These are phyloP conservation scores for Lunasporangiospora selenospora DNA, from an alignment of 192 early-diverging fungal species.

Conservation along the genomic window DNA sequence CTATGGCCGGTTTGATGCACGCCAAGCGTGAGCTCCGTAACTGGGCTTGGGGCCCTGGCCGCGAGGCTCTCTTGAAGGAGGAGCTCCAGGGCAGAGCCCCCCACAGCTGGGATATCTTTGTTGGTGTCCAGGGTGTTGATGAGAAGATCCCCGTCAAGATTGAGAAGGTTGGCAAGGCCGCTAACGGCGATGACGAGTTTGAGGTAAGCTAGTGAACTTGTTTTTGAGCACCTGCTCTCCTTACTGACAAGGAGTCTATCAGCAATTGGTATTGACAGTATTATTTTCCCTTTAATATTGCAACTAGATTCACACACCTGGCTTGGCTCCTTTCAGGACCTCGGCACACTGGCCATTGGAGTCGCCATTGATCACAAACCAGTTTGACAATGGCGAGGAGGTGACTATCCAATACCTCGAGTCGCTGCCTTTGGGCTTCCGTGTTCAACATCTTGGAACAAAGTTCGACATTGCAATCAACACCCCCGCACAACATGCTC, in stretches of 20 bases:
- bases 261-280: neutral
- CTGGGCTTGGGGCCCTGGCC: conserved; percentile 60
- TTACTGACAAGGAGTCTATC: too few relatives aligned
- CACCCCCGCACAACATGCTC: conserved; percentile 64
- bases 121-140: conserved; percentile 53
- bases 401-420: conserved; percentile 79
- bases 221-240: too few relatives aligned
- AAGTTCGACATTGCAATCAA: conserved; percentile 81
- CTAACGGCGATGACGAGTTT: conserved; percentile 53
- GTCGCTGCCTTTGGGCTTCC: conserved; percentile 75
- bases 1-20: conserved; percentile 69
- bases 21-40: conserved; percentile 70
- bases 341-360: conserved; percentile 76
- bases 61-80: conserved; percentile 48
- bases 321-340: conserved; percentile 43
- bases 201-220: conserved; percentile 33
- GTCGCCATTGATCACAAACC: conserved; percentile 68
- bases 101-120: conserved; percentile 57
- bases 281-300: conserved; percentile 8
- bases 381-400: conserved; percentile 47
- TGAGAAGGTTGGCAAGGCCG: conserved; percentile 27
- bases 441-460: conserved; percentile 82
- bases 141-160: conserved; percentile 57
- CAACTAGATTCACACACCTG: conserved; percentile 40
- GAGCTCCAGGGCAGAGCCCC: conserved; percentile 37